Evolutionary conservation across 139 green algal genomes (phyloP).

Genomic region (Chlorella sp.): DNA sequence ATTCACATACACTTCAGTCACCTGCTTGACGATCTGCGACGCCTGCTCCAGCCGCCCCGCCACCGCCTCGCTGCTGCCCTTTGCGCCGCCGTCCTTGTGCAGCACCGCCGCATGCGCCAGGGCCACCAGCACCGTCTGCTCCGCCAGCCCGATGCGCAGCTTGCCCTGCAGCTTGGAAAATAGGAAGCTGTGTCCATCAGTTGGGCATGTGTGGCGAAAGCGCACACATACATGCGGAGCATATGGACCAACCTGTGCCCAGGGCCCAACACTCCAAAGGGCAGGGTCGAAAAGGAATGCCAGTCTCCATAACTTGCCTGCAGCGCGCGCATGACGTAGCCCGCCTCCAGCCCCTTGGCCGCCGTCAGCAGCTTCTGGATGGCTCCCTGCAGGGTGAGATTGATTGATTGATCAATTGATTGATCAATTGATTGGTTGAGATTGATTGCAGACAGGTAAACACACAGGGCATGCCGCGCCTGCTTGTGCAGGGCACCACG

Average conservation of each 20-base stretch:
- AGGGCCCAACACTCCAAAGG: too few relatives aligned
- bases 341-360: conserved; percentile 83
- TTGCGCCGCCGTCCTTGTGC: conserved; percentile 54
- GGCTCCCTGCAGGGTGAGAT: conserved; percentile 24
- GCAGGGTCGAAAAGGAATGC: too few relatives aligned
- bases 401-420: too few relatives aligned
- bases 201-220: too few relatives aligned
- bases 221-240: too few relatives aligned
- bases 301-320: conserved; percentile 51
- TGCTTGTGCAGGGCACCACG: too few relatives aligned
- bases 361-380: conserved; percentile 94
- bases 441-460: too few relatives aligned
- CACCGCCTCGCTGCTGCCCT: conserved; percentile 23
- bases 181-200: too few relatives aligned
- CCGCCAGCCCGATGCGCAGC: conserved; percentile 96
- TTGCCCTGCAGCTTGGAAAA: conserved; percentile 94
- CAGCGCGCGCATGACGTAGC: conserved; percentile 89
- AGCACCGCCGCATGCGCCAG: conserved; percentile 90
- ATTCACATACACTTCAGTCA: neutral
- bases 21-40: conserved; percentile 78
- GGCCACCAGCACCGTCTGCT: conserved; percentile 92
- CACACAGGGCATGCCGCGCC: too few relatives aligned
- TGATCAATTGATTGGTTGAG: too few relatives aligned
- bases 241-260: too few relatives aligned
- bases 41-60: conserved; percentile 74